Base-by-base conservation (phyloP, 306 rosid species). In the Quercus robur region DNA sequence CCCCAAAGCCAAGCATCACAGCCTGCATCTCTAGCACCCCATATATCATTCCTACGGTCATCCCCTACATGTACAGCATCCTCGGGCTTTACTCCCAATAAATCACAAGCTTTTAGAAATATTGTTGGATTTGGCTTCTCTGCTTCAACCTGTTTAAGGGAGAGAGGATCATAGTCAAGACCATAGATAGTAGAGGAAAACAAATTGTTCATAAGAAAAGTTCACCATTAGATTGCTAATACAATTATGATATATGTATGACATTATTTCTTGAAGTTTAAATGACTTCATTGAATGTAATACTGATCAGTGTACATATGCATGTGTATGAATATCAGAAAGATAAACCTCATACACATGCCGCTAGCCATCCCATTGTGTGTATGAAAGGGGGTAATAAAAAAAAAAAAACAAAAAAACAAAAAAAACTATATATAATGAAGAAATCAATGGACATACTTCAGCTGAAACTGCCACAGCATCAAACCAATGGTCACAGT, bases 1-100 rank as follows among this genome's bases (percentile, higher is more conserved):
- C 99, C 99, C 98, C 99, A 95, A 82, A 95, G 99, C 98, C 90
- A 93, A 76, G 96, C 99, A 85, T 95, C 99, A 80, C 99, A 95
- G 56, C 99, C 99, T 17, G 99, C 99, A 89, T 90, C 99, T 91
- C 99, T 87, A 15, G 99, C 99, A 70, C 99, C 99, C 99, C 99
- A 95, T 81, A 95, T 51, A 71, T 95, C 98, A 70, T 95, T 95
- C 73, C 99, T 88, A 21, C 98, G 95, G 83, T 95, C 98, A 81
- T 93, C 99, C 69, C 99, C 99, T 5, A 95, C 92, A 62, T 95
- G 99, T 78, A 95, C 93, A 72, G 90, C 98, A 71, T 93, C 99
- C 89, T 95, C 98, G 14, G 98, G 98, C 31, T 89, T 88, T 77
- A 95, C 94, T 6, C 82, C 96, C 77, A 95, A 82, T 35, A 95